phyloP scores from a whole-genome alignment of 139 green algal genomes.

The Penium margaritaceum region DNA sequence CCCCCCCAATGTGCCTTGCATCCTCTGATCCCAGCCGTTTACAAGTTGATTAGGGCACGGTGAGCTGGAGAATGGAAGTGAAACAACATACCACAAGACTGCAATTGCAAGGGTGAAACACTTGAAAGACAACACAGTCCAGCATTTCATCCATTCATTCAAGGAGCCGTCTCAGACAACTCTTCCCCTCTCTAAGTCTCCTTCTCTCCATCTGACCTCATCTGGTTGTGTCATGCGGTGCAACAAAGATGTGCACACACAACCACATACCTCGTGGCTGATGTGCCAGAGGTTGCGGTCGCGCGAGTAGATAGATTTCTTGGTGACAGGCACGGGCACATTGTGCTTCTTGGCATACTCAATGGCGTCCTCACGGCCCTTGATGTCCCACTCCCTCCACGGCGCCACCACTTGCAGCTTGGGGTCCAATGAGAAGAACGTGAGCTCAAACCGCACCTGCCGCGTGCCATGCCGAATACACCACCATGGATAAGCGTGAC shows the following conservation, averaged over 20 bases:
- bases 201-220: no score
- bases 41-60: no score
- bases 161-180: no score
- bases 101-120: not conserved
- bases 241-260: not conserved
- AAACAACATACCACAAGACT: no score
- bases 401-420: slow-evolving; percentile 98
- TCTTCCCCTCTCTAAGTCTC: no score
- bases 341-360: slow-evolving; percentile 47
- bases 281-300: slow-evolving; percentile 49
- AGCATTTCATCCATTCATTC: no score
- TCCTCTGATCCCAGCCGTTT: no score
- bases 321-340: slow-evolving; percentile 44
- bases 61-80: no score
- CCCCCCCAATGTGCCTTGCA: no score
- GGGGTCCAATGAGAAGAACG: slow-evolving; percentile 94
- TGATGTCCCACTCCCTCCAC: slow-evolving; percentile 88
- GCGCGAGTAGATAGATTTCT: slow-evolving; percentile 51
- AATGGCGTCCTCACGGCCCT: slow-evolving; percentile 46
- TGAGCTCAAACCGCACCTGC: slow-evolving; percentile 67
- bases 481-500: no score
- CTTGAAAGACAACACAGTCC: not conserved
- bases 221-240: no score
- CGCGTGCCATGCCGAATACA: no score
- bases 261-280: slow-evolving; percentile 37